Percentiles rank a stretch among this genome's conserved stretches.
Evolutionary conservation across 2,329 filamentous ascomycete species (phyloP).

Genomic region (Spiromastix sp.): DNA sequence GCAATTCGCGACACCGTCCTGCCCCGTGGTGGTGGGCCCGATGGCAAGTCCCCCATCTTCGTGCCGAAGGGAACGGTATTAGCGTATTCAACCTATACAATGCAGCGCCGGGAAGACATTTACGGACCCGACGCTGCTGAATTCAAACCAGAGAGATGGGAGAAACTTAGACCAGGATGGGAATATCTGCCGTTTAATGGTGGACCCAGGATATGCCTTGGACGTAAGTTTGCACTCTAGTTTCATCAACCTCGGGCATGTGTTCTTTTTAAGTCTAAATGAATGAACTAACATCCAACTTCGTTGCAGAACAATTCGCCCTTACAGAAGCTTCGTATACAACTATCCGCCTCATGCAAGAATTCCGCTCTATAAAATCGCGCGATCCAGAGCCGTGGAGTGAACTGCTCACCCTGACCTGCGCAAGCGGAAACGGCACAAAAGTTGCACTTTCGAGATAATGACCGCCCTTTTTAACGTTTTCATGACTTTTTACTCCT

Average conservation of each 20-base stretch:
- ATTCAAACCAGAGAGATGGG: slow-evolving; percentile 43
- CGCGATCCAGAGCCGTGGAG: slow-evolving; percentile 19
- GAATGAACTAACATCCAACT: background rate
- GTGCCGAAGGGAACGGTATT: slow-evolving; percentile 38
- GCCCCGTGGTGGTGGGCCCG: slow-evolving; percentile 50
- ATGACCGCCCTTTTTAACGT: slow-evolving; percentile 9
- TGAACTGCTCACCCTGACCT: slow-evolving; percentile 17
- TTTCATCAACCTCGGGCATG: background rate
- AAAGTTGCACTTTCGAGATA: slow-evolving; percentile 7
- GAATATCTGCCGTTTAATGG: slow-evolving; percentile 46
- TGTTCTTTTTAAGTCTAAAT: slow-evolving; percentile 7
- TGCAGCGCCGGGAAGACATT: slow-evolving; percentile 41
- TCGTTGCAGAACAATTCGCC: slow-evolving; percentile 29
- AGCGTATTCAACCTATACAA: slow-evolving; percentile 41
- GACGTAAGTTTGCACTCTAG: slow-evolving; percentile 20
- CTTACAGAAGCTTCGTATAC: slow-evolving; percentile 33
- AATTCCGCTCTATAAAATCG: slow-evolving; percentile 26
- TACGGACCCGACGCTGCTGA: slow-evolving; percentile 22
- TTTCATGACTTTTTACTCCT: too few relatives aligned
- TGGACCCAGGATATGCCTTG: slow-evolving; percentile 45
- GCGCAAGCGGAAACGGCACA: slow-evolving; percentile 11
- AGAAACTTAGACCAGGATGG: slow-evolving; percentile 42
- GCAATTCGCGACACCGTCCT: slow-evolving; percentile 64
- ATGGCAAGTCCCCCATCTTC: slow-evolving; percentile 35
- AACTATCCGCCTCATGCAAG: slow-evolving; percentile 27